phyloP scores from a whole-genome alignment of 176 grass and related monocot genomes.

The Lolium multiflorum region DNA sequence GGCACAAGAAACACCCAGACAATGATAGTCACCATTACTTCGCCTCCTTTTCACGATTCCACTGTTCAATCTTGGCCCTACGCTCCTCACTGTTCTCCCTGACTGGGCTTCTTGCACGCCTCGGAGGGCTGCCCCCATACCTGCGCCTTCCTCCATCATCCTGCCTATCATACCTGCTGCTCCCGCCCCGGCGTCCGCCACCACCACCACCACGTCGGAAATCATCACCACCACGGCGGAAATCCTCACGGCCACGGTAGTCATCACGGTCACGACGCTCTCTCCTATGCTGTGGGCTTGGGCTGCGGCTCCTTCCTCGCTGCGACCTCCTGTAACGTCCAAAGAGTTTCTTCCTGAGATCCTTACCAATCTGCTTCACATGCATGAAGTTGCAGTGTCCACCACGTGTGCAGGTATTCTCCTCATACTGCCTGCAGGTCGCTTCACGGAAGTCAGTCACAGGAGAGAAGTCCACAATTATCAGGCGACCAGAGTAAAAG shows the following conservation, averaged over 20 bases:
- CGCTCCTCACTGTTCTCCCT: conserved; percentile 66
- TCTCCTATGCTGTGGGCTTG: conserved; percentile 42
- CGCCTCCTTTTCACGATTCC: conserved; percentile 67
- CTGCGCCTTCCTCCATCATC: conserved; percentile 47
- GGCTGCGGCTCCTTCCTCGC: conserved; percentile 50
- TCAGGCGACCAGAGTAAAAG: conserved; percentile 52
- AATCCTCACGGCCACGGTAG: conserved; percentile 33
- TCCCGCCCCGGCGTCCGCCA: conserved; percentile 45
- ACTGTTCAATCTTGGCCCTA: conserved; percentile 72
- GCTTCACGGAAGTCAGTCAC: conserved; percentile 64
- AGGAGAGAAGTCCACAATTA: conserved; percentile 58
- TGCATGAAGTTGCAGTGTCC: conserved; percentile 60
- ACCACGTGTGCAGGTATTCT: conserved; percentile 54
- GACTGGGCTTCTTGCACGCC: conserved; percentile 52
- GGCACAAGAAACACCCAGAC: background rate
- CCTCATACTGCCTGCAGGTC: conserved; percentile 53
- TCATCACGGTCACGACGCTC: conserved; percentile 51
- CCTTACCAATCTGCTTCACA: conserved; percentile 54
- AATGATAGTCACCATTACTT: conserved; percentile 34
- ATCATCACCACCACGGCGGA: conserved; percentile 42
- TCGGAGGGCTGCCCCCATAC: conserved; percentile 57
- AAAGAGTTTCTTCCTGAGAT: conserved; percentile 52
- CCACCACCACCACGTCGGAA: conserved; percentile 37
- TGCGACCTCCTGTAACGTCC: conserved; percentile 43
- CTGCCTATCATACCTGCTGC: conserved; percentile 60